Evolutionary conservation across 768 basidiomycete species (phyloP), one percentile per base, ranked within the genome.

Genomic region (Cantharellus cinnabarinus): DNA sequence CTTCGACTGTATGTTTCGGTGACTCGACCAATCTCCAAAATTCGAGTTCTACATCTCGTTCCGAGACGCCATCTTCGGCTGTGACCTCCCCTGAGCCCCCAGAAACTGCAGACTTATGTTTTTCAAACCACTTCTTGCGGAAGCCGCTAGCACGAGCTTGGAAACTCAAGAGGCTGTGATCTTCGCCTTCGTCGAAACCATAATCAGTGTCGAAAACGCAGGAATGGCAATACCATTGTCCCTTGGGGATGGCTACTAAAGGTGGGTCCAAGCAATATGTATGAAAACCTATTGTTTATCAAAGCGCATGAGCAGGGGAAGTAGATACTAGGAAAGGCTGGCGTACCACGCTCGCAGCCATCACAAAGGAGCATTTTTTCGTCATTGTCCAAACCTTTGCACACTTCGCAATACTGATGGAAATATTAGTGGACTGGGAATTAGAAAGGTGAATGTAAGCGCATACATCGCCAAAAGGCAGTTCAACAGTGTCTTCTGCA

Each of bases 131-230:
- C 61, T 82, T 73, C 57, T 80, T 77, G 61, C 89, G 80, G 71
- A 99, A 99, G 65, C 87, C 89, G 34, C 76, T 74, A 66, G 95
- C 95, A 41, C 93, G 80, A 51, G 84, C 85, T 65, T 91, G 89
- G 71, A 98, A 98, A 66, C 81, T 89, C 37, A 85, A 78, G 42
- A 99, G 76, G 61, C 81, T 81, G 69, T 99, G 95, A 64, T 98
- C 94, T 70, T 97, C 85, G 44, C 95, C 95, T 66, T 97, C 93
- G 65, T 97, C 95, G 66, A 98, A 99, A 39, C 95, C 95, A 65
- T 88, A 99, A 70, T 97, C 95, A 0, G 89, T 93, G 42, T 82
- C 84, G 44, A 90, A 77, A 29, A 99, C 74, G 67, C 95, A 99
- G 2, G 82, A 81, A 65, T 85, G 85, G 69, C 95, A 99, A 68